These are phyloP conservation scores for Wickerhamomyces alni DNA, from an alignment of 805 yeast genomes.

Conservation along the genomic window DNA sequence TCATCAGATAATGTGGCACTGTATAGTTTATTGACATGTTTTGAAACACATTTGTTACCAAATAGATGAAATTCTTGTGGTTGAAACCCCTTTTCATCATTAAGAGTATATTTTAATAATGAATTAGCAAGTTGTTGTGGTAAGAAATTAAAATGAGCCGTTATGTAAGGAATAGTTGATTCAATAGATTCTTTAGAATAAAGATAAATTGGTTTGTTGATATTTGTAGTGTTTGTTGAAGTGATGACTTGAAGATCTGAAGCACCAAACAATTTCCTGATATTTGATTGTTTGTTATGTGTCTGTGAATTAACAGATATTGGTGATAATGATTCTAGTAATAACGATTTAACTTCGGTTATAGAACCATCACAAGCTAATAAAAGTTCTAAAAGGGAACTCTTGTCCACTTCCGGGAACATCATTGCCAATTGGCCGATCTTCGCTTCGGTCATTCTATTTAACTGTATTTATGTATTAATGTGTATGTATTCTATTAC, in stretches of 20 bases:
- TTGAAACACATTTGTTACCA: conserved; percentile 54
- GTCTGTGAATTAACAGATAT: too few species aligned
- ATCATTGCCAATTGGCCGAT: conserved; percentile 27
- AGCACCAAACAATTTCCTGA: conserved; percentile 14
- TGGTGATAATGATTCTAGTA: conserved; percentile 29
- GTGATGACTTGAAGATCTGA: conserved; percentile 5
- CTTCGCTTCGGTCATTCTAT: conserved; percentile 31
- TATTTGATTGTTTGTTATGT: conserved; percentile 16
- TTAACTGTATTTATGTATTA: too few species aligned
- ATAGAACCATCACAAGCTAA: conserved; percentile 49
- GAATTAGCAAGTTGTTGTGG: conserved; percentile 43
- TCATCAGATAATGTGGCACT: conserved; percentile 16
- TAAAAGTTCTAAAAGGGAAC: conserved; percentile 43
- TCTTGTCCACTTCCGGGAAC: conserved; percentile 39
- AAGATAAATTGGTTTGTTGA: conserved; percentile 31
- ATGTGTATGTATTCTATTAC: too few species aligned
- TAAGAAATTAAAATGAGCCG: conserved; percentile 45
- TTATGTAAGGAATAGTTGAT: conserved; percentile 41
- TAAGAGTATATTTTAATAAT: conserved; percentile 36
- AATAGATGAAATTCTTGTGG: conserved; percentile 51
- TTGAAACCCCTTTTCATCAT: conserved; percentile 34
- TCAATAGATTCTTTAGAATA: conserved; percentile 48
- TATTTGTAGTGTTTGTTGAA: conserved; percentile 13
- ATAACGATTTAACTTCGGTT: conserved; percentile 31
- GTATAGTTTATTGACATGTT: conserved; percentile 43